Evolutionary conservation across 2,329 filamentous ascomycete genomes (phyloP).

Genomic region (Cladosporium sp.): DNA sequence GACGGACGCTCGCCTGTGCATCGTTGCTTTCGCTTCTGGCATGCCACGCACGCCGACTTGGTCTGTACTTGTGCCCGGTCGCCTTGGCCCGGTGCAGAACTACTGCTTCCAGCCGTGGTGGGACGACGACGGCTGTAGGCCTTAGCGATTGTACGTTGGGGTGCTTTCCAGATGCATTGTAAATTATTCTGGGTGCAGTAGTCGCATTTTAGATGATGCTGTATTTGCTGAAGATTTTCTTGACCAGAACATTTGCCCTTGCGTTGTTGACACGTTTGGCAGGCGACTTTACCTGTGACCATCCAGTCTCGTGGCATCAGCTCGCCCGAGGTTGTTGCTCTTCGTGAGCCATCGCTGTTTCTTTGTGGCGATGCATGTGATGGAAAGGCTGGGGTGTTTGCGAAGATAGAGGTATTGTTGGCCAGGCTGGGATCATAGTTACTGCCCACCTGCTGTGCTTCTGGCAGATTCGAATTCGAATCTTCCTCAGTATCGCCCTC

Average conservation of each 20-base stretch:
- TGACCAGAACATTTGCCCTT: not conserved
- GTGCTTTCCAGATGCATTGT: not conserved
- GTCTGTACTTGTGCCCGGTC: not conserved
- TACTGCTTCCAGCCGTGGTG: not conserved
- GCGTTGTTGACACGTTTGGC: not conserved
- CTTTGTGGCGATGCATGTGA: too few species aligned
- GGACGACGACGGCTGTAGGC: not conserved
- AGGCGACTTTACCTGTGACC: too few species aligned
- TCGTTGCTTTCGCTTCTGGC: not conserved
- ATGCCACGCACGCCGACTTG: not conserved
- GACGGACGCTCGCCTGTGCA: not conserved
- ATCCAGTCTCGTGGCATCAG: too few species aligned
- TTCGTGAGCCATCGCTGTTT: too few species aligned
- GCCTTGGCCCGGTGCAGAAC: not conserved
- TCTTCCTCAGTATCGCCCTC: too few species aligned
- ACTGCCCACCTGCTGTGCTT: too few species aligned
- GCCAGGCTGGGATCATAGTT: too few species aligned
- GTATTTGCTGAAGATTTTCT: not conserved
- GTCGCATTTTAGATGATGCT: not conserved
- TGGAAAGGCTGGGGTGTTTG: too few species aligned
- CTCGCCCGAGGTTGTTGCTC: too few species aligned
- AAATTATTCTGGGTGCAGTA: not conserved
- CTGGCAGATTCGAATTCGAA: too few species aligned
- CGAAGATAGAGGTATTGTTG: too few species aligned
- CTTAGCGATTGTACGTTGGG: not conserved